Percentiles rank a stretch among this genome's conserved stretches.
phyloP scores from a whole-genome alignment of 441 rosid genomes.

The Populus tomentosa region DNA sequence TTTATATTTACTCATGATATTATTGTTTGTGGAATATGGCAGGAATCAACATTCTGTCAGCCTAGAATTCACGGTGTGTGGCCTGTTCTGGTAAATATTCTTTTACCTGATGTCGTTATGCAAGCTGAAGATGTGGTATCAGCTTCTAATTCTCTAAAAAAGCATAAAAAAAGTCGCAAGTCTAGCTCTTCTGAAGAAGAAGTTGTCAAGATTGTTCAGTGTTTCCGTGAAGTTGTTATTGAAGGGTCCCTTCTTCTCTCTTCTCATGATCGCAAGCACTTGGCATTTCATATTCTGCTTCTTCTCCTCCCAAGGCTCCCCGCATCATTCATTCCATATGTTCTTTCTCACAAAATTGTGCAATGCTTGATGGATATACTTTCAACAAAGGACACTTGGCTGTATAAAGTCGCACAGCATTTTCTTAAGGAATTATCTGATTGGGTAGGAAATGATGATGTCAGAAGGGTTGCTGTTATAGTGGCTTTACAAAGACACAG shows the following conservation, averaged over 20 bases:
- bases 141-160: slow-evolving; percentile 66
- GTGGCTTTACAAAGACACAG: slow-evolving; percentile 87
- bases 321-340: slow-evolving; percentile 58
- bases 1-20: slow-evolving; percentile 6
- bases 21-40: slow-evolving; percentile 28
- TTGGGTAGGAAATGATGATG: slow-evolving; percentile 80
- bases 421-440: slow-evolving; percentile 61
- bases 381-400: slow-evolving; percentile 83
- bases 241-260: slow-evolving; percentile 77
- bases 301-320: slow-evolving; percentile 82
- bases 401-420: slow-evolving; percentile 73
- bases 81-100: slow-evolving; percentile 66
- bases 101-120: slow-evolving; percentile 64
- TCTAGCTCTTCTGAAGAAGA: slow-evolving; percentile 72
- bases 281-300: slow-evolving; percentile 75
- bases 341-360: slow-evolving; percentile 69
- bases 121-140: slow-evolving; percentile 62
- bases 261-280: slow-evolving; percentile 90
- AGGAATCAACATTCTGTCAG: slow-evolving; percentile 96
- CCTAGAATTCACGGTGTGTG: slow-evolving; percentile 92
- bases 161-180: slow-evolving; percentile 74
- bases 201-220: slow-evolving; percentile 48
- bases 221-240: slow-evolving; percentile 58
- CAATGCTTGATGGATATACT: slow-evolving; percentile 89
- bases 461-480: slow-evolving; percentile 72